Conservation (phyloP, 148 eudicot species). For the Rhododendron griersonianum region DNA sequence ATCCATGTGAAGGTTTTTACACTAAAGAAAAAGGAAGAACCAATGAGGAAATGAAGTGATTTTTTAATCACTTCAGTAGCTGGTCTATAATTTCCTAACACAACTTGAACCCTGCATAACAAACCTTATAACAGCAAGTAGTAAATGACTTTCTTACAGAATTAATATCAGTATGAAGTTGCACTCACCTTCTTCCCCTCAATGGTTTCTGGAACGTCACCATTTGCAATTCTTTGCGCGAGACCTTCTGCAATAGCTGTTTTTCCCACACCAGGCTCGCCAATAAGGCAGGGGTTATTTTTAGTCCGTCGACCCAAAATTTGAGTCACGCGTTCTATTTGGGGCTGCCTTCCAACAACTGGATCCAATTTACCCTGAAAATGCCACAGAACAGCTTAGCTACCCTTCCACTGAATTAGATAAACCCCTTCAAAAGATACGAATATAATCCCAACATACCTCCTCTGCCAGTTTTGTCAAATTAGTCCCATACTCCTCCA, state of each 20-base stretch:
- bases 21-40: not conserved
- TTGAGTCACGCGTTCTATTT: conserved; percentile 94
- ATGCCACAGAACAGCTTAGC: conserved; percentile 12
- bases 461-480: conserved; percentile 93
- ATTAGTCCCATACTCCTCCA: conserved; percentile 96
- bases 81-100: not conserved
- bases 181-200: conserved; percentile 86
- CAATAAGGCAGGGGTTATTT: conserved; percentile 94
- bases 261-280: conserved; percentile 97
- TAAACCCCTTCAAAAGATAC: not conserved
- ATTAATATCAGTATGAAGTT: not conserved
- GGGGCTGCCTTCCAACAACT: conserved; percentile 88
- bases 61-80: not conserved
- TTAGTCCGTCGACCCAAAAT: conserved; percentile 83
- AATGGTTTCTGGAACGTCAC: conserved; percentile 94
- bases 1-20: not conserved
- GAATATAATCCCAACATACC: conserved; percentile 31
- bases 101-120: not conserved
- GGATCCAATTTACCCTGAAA: conserved; percentile 90
- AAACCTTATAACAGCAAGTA: not conserved
- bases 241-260: conserved; percentile 97
- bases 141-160: not conserved
- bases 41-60: not conserved
- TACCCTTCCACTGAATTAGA: not conserved
- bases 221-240: conserved; percentile 82